phyloP scores from a whole-genome alignment of 164 flowering plant genomes.

The Liquidambar formosana region DNA sequence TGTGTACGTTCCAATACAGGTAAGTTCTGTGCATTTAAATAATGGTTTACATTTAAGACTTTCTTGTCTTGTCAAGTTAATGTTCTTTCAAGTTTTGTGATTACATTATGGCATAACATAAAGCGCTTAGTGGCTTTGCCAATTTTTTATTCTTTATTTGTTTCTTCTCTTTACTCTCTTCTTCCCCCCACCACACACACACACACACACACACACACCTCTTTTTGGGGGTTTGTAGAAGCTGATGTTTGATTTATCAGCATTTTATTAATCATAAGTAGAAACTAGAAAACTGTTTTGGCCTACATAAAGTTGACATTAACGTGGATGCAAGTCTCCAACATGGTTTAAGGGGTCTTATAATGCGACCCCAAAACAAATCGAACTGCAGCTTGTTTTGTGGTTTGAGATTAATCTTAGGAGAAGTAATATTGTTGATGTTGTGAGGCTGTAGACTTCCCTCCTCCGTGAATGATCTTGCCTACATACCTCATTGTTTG shows the following conservation, averaged over 20 bases:
- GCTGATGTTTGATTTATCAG: not conserved
- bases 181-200: too few relatives aligned
- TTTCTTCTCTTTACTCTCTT: not conserved
- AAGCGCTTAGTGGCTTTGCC: not conserved
- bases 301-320: not conserved
- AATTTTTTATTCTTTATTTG: not conserved
- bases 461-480: too few relatives aligned
- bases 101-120: not conserved
- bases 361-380: too few relatives aligned
- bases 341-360: not conserved
- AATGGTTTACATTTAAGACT: not conserved
- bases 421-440: too few relatives aligned
- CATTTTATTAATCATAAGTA: not conserved
- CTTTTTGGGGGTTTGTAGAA: too few relatives aligned
- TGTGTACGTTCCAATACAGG: slow-evolving; percentile 74
- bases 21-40: slow-evolving; percentile 16
- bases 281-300: not conserved
- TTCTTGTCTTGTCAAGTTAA: not conserved
- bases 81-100: slow-evolving; percentile 1
- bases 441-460: too few relatives aligned
- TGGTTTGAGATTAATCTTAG: too few relatives aligned
- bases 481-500: too few relatives aligned
- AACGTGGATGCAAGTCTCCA: not conserved
- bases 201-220: too few relatives aligned
- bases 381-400: too few relatives aligned